These are phyloP conservation scores for Herpetomonas samuelpessoai DNA, from an alignment of 208 protist species.

Conservation along the genomic window DNA sequence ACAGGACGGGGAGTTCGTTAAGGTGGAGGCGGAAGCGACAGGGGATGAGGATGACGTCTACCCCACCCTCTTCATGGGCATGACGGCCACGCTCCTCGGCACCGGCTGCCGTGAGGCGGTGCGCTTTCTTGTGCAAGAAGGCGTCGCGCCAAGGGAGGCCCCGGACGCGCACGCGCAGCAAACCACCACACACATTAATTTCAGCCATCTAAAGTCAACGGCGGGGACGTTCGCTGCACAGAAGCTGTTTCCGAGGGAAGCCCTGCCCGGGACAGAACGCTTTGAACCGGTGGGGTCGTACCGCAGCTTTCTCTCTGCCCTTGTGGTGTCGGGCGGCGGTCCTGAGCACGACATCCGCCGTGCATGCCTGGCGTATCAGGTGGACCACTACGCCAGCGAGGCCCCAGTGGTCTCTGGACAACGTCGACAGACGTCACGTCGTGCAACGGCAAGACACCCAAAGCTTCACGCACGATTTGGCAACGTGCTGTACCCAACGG, in stretches of 20 bases:
- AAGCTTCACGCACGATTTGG: constrained; percentile 29
- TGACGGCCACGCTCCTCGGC: constrained; percentile 76
- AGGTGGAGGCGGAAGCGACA: constrained; percentile 22
- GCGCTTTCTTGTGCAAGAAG: constrained; percentile 75
- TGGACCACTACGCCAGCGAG: constrained; percentile 45
- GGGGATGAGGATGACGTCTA: constrained; percentile 20
- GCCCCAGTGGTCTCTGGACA: too few species aligned
- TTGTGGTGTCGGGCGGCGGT: constrained; percentile 84
- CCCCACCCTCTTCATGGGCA: constrained; percentile 67
- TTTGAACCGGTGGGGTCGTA: constrained; percentile 7
- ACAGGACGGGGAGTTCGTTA: constrained; percentile 51
- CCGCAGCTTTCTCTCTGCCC: constrained; percentile 40
- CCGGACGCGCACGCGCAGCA: constrained; percentile 5
- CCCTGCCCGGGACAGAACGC: constrained; percentile 4
- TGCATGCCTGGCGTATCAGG: constrained; percentile 49
- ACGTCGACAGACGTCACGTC: neutral
- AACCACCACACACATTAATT: neutral
- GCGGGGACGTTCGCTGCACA: neutral
- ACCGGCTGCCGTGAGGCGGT: constrained; percentile 81
- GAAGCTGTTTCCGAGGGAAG: neutral
- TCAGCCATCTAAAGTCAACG: neutral
- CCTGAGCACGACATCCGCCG: constrained; percentile 88
- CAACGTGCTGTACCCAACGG: constrained; percentile 71
- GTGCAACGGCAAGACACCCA: neutral
- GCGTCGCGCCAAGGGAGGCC: constrained; percentile 27